phyloP scores from a whole-genome alignment of 2,329 filamentous ascomycete species.

The Exophiala sideris region DNA sequence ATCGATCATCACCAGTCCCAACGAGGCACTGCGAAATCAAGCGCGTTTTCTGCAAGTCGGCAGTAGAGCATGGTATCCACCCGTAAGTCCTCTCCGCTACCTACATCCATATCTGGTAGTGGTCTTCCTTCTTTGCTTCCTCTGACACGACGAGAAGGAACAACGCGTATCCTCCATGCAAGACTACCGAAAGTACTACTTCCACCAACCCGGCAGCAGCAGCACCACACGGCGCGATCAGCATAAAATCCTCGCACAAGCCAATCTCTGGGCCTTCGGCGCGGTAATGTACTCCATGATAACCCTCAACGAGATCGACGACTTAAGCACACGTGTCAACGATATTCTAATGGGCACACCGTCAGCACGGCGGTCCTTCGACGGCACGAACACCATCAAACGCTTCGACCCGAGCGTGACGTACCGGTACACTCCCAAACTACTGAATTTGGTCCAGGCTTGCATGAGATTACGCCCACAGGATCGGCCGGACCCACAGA shows the following conservation, averaged over 20 bases:
- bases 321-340: slow-evolving; percentile 9
- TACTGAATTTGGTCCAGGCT: slow-evolving; percentile 7
- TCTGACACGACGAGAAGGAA: neutral
- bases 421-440: slow-evolving; percentile 10
- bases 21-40: neutral
- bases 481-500: slow-evolving; percentile 1
- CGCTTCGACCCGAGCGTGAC: neutral
- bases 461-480: slow-evolving; percentile 9
- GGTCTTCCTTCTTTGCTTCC: neutral
- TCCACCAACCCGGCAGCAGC: neutral
- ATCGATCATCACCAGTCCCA: slow-evolving; percentile 9
- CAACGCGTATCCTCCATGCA: neutral
- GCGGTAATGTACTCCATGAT: slow-evolving; percentile 13
- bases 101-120: too few species aligned
- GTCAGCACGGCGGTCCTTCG: neutral
- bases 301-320: slow-evolving; percentile 11
- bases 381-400: slow-evolving; percentile 5
- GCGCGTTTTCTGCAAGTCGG: neutral
- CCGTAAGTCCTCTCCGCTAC: neutral
- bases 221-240: neutral
- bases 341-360: neutral
- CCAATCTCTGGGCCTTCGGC: slow-evolving; percentile 19
- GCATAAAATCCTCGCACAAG: slow-evolving; percentile 9
- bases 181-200: neutral
- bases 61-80: slow-evolving; percentile 1